Base-by-base conservation (phyloP, 805 yeast species). In the Ogataea thermomethanolica region DNA sequence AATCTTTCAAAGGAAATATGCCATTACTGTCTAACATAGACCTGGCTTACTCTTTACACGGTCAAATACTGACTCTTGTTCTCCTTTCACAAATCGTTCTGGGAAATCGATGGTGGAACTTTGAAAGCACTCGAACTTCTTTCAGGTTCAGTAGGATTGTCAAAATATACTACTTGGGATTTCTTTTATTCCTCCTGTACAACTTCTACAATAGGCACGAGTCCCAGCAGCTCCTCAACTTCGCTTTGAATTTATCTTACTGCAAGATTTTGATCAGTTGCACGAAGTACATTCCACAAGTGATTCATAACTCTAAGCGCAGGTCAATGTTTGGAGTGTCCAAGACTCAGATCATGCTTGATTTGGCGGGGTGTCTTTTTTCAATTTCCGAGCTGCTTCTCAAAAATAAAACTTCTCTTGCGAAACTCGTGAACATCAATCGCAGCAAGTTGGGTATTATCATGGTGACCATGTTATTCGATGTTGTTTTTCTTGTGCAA, bases 261-360 rank as follows among this genome's bases (percentile, higher is more conserved):
- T 65, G 69, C 46, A 74, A 74, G 54, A 65, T 74, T 13, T 44
- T 56, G 29, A 61, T 71, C 48, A 69, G 75, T 44, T 61, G 66
- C 26, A 55, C 69, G 33, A 74, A 74, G 51, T 71, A 74, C 47
- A 62, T 84, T 22, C 79, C 79, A 1, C 79, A 74, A 48, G 66
- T 73, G 3, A 39, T 59, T 25, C 65, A 65, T 54, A 73, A 73
- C 47, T 53, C 53, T 36, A 49, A 55, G 35, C 62, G 79, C 24
- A 56, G 59, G 30, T 67, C 75, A 7, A 70, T 74, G 55, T 61
- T 58, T 44, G 79, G 79, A 1, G 66, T 70, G 43, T 67, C 77
- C 4, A 65, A 61, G 27, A 39, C 56, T 11, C 69, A 70, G 28
- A 61, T 70, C 6, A 37, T 53, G 17, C 55, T 70, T 13, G 79